Percentiles rank a stretch among this genome's conserved stretches.
Evolutionary conservation across 2,329 filamentous ascomycete genomes (phyloP).

Genomic region (Pseudocercospora fijiensis): DNA sequence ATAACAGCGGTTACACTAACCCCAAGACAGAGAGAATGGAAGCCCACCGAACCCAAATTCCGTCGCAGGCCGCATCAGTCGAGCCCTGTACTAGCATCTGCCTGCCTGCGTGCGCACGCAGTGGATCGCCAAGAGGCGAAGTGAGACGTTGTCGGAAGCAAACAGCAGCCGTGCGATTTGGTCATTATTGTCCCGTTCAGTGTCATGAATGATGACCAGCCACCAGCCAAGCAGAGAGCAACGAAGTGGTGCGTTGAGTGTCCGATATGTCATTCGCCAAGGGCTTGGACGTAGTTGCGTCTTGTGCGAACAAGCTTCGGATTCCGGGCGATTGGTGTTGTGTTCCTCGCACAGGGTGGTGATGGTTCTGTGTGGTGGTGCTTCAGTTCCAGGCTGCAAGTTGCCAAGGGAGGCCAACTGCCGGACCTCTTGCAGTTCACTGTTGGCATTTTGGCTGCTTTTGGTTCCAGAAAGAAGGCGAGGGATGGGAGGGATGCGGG

Average conservation of each 20-base stretch:
- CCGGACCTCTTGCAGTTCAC: constrained; percentile 2
- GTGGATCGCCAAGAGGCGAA: constrained; percentile 26
- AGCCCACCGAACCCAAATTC: constrained; percentile 7
- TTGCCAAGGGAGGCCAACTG: too few relatives aligned
- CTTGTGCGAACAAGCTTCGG: constrained; percentile 1
- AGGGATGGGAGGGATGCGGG: constrained; percentile 1
- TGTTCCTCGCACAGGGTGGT: background rate
- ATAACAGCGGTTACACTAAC: constrained; percentile 20
- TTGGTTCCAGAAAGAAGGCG: background rate
- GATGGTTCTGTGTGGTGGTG: too few relatives aligned
- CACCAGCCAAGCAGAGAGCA: constrained; percentile 16
- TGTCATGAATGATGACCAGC: constrained; percentile 19
- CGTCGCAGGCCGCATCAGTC: constrained; percentile 9
- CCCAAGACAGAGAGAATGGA: constrained; percentile 10
- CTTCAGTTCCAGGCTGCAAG: too few relatives aligned
- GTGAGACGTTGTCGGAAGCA: constrained; percentile 24
- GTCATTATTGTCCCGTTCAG: constrained; percentile 9
- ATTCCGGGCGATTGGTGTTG: constrained; percentile 9
- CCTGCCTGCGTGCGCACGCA: constrained; percentile 19
- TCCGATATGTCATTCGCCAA: constrained; percentile 22
- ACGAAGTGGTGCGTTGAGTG: constrained; percentile 18
- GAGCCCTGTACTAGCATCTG: constrained; percentile 22
- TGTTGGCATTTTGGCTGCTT: background rate
- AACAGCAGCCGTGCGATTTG: constrained; percentile 15
- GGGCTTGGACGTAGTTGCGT: constrained; percentile 10